A percentile compares a stretch with the other conserved stretches of the same genome.
Conservation (phyloP, 2,329 filamentous ascomycete genomes). For the Colletotrichum spinosum region DNA sequence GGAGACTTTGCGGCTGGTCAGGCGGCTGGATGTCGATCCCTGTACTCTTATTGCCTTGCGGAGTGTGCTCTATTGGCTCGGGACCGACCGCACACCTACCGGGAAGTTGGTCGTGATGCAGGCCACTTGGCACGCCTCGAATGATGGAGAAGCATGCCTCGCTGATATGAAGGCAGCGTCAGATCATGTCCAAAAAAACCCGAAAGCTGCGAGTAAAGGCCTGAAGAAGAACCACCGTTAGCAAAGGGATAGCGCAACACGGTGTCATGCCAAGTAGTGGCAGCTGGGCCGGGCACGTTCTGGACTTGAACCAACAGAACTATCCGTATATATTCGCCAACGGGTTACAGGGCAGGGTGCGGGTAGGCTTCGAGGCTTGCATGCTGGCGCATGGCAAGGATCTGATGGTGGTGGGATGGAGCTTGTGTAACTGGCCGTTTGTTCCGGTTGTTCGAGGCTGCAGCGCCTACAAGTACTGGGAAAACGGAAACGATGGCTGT, state of each 20-base stretch:
- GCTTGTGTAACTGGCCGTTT: conserved; percentile 26
- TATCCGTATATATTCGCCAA: neutral
- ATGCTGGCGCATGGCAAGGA: conserved; percentile 11
- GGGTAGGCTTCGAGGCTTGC: conserved; percentile 5
- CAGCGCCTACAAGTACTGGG: neutral
- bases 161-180: neutral
- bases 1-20: no score
- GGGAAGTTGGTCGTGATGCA: conserved; percentile 16
- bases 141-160: neutral
- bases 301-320: neutral
- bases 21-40: conserved; percentile 16
- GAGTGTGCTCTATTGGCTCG: conserved; percentile 14
- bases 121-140: conserved; percentile 29
- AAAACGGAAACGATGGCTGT: no score
- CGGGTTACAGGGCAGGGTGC: conserved; percentile 20
- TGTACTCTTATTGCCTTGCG: conserved; percentile 1
- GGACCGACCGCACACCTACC: conserved; percentile 28
- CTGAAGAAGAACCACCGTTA: neutral
- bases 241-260: no score
- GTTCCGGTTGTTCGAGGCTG: conserved; percentile 5
- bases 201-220: neutral
- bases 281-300: conserved; percentile 8
- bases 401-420: conserved; percentile 5
- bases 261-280: conserved; percentile 14
- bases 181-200: conserved; percentile 3